Evolutionary conservation across 805 yeast species (phyloP), one percentile per base, ranked within the genome.

Genomic region (Hanseniaspora nectarophila): DNA sequence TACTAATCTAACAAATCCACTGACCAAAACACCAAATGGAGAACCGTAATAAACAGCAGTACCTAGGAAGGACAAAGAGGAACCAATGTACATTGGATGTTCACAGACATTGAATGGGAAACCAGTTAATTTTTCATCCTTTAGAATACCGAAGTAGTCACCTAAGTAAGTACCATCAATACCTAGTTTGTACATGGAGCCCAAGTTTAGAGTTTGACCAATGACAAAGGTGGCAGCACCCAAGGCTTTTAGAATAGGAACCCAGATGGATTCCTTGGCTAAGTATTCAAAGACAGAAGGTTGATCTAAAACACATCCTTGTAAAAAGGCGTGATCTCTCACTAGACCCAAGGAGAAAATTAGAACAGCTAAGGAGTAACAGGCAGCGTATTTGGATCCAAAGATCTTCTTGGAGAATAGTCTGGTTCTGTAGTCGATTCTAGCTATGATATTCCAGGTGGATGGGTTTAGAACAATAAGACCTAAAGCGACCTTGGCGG

Each of bases 31-130:
- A 24, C 98, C 98, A 1, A 95, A 83, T 31, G 97, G 94, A 66
- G 88, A 89, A 29, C 82, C 97, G 64, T 77, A 80, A 77, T 81
- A 83, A 58, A 92, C 72, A 3, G 95, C 90, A 39, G 94, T 81
- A 42, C 96, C 98, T 63, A 92, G 70, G 73, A 92, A 92, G 49
- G 94, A 80, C 58, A 90, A 70, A 21, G 89, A 77, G 9, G 95
- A 85, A 15, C 98, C 98, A 63, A 84, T 82, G 68, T 92, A 92
- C 98, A 92, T 92, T 57, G 98, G 98, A 67, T 92, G 90, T 62
- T 87, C 82, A 57, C 81, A 76, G 53, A 89, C 78, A 61, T 81
- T 89, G 76, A 92, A 92, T 15, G 98, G 98, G 76, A 92, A 92
- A 1, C 84, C 80, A 16, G 90, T 82, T 55, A 92, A 95, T 63